phyloP scores from a whole-genome alignment of 805 yeast species.

The Wickerhamomyces tratensis region DNA sequence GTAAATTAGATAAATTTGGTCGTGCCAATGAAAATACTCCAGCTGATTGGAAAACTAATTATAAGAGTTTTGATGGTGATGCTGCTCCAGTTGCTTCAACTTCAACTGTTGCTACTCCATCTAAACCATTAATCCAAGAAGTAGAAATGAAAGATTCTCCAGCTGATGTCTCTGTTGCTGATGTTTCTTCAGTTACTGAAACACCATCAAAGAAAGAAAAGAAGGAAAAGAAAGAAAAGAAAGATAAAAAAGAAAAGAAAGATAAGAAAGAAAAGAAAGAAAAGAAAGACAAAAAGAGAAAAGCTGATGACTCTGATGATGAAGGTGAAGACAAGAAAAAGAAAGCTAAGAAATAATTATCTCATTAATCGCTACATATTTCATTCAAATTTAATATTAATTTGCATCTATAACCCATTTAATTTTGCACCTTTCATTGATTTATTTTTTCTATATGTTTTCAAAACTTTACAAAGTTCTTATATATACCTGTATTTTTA shows the following conservation, averaged over 20 bases:
- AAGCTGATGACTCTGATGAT: slow-evolving; percentile 42
- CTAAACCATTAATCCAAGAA: slow-evolving; percentile 40
- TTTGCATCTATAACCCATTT: no score
- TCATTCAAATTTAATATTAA: no score
- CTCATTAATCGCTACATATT: no score
- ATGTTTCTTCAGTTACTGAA: slow-evolving; percentile 17
- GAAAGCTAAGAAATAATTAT: slow-evolving; percentile 30
- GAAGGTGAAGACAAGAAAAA: slow-evolving; percentile 34
- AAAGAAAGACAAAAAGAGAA: slow-evolving; percentile 43
- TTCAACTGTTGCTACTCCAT: slow-evolving; percentile 31
- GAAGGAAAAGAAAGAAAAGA: slow-evolving; percentile 42
- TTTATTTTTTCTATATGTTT: no score
- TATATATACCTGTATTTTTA: no score
- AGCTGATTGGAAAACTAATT: slow-evolving; percentile 78
- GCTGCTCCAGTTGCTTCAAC: slow-evolving; percentile 23
- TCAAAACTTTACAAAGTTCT: no score
- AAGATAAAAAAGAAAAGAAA: slow-evolving; percentile 46
- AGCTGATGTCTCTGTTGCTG: slow-evolving; percentile 17
- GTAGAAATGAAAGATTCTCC: slow-evolving; percentile 22
- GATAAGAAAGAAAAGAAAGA: slow-evolving; percentile 57
- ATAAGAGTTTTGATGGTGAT: slow-evolving; percentile 63
- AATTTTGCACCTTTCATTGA: no score
- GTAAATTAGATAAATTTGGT: slow-evolving; percentile 94
- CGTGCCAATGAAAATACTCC: slow-evolving; percentile 93
- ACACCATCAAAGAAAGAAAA: slow-evolving; percentile 21